These are phyloP conservation scores for Alternaria infectoria DNA, from an alignment of 2,329 filamentous ascomycete species.

Conservation along the genomic window DNA sequence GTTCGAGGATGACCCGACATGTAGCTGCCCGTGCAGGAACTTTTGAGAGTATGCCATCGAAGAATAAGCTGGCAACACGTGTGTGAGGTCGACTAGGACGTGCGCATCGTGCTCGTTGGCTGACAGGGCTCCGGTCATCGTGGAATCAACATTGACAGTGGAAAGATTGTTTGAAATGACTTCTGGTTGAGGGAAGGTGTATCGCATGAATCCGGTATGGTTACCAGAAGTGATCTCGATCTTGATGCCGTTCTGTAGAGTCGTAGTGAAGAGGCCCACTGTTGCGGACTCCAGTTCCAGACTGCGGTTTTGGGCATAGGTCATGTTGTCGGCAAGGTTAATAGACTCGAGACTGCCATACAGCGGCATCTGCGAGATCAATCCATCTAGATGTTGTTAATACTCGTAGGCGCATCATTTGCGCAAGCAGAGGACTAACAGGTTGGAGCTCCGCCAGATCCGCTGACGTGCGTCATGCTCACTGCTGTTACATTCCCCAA, in stretches of 20 bases:
- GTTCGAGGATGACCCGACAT: neutral
- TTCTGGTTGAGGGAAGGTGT: slow-evolving; percentile 30
- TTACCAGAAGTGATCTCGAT: slow-evolving; percentile 30
- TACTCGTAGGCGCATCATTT: neutral
- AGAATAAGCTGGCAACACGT: slow-evolving; percentile 48
- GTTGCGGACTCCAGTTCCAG: slow-evolving; percentile 23
- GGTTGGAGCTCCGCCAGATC: slow-evolving; percentile 24
- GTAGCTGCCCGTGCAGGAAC: slow-evolving; percentile 1
- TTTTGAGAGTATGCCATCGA: slow-evolving; percentile 6
- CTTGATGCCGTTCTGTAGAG: slow-evolving; percentile 30
- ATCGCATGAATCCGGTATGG: slow-evolving; percentile 31
- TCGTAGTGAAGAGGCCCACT: slow-evolving; percentile 34
- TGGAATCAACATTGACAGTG: neutral
- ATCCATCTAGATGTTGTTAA: slow-evolving; percentile 23
- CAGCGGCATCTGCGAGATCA: slow-evolving; percentile 40
- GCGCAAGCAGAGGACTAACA: slow-evolving; percentile 14
- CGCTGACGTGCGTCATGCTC: slow-evolving; percentile 31
- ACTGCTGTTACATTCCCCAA: slow-evolving; percentile 37
- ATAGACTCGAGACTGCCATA: slow-evolving; percentile 40
- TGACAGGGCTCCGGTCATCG: neutral
- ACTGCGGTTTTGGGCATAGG: slow-evolving; percentile 32
- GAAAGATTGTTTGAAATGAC: neutral
- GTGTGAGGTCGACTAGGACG: slow-evolving; percentile 52
- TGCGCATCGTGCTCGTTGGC: slow-evolving; percentile 33
- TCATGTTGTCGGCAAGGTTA: slow-evolving; percentile 45